Base-by-base conservation (phyloP, 495 filamentous ascomycete species). In the Daldinia vernicosa region DNA sequence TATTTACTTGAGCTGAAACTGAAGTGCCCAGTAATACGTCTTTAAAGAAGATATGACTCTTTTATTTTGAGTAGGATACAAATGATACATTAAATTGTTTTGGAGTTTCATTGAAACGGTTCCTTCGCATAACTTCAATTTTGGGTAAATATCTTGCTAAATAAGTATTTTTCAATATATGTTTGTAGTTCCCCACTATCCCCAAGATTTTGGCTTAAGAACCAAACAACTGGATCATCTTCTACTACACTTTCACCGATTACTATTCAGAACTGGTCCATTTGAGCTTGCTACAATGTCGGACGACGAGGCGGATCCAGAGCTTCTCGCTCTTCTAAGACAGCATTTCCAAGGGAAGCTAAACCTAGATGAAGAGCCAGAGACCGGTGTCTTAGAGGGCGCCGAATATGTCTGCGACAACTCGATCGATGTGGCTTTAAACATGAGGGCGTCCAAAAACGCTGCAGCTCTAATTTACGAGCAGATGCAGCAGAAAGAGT, bases 351-450 rank as follows among this genome's bases (percentile, higher is more conserved):
- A 89, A 37, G 85, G 88, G 56, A 85, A 84, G 56, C 80, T 80
- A 22, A 77, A 73, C 4, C 27, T 78, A 28, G 70, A 80, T 60
- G 76, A 83, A 3, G 83, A 87, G n/a, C 84, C 86, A 40, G 89
- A 94, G 63, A 97, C 93, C 0, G 90, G 90, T 30, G 94, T 98
- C 30, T 85, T 99, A 1, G 85, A 92, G 67, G 85, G 85, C 62
- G 94, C 95, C 32, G 88, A 95, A 80, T 93, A 89, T 81, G 87
- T 98, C 69, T 97, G 92, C 81, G 89, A 97, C 81, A 95, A 98
- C 81, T 86, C 92, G 69, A 94, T 96, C 81, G 95, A 98, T 77
- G 93, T 98, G 28, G 93, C 93, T 11, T 76, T 98, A 24, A 90
- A 93, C 78, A 91, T 92, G 77, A 84, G 86, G 37, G 86, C 89